Base-by-base conservation (phyloP, 768 basidiomycete genomes). In the Clitopilus passeckerianus region DNA sequence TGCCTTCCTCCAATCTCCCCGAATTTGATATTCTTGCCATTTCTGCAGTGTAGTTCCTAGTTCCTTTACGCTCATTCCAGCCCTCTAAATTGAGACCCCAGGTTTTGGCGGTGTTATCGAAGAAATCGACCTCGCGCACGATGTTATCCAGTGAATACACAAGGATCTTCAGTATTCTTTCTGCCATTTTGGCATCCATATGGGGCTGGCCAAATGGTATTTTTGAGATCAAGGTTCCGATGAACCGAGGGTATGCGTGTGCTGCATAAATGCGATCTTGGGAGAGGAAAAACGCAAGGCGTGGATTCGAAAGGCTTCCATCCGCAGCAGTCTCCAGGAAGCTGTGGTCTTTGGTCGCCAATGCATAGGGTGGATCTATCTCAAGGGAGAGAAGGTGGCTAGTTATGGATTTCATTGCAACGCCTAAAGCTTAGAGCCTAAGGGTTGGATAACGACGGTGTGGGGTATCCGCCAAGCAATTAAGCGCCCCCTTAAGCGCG, bases 261-360 rank as follows among this genome's bases (percentile, higher is more conserved):
- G 83, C 82, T 30, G 88, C 89, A 68, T 91, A 91, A 58, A 87
- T 81, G 54, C 84, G 80, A 68, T 91, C 90, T 63, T 91, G 90
- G 14, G 82, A 78, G 59, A 91, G 80, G 81, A 85, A 91, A 53
- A 85, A 72, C 0, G 79, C 76, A 15, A 91, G 80, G 23, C 77
- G 75, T 0, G 71, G 60, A 12, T 76, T 59, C 6, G 77, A 71
- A 18, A 91, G 77, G 2, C 76, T 75, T 14, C 82, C 78, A 2
- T 77, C 67, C 2, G 85, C 85, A 0, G 87, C 86, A 16, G 79
- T 71, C 1, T 66, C 64, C n/a, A 92, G 80, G 70, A 91, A 91
- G 0, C 79, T 68, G 57, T 88, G 85, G 6, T 12, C 33, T 33
- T 74, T 63, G 0, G 79, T 83, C 0, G 88, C 87, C 0, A 72